phyloP scores from a whole-genome alignment of 2,329 filamentous ascomycete genomes.

The Trichoderma sp. region DNA sequence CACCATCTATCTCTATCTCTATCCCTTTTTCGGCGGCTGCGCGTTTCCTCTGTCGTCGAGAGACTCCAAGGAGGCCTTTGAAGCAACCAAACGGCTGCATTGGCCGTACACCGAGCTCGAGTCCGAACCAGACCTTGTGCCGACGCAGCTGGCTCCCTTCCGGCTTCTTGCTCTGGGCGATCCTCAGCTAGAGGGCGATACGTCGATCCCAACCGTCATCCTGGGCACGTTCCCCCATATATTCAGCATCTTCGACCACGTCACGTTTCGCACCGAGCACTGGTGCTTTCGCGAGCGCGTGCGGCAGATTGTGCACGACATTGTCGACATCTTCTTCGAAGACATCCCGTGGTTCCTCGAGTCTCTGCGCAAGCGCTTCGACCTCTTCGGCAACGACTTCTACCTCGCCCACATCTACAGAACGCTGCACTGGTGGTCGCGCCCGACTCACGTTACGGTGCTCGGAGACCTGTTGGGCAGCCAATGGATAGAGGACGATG shows the following conservation, averaged over 20 bases:
- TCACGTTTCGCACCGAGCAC: conserved; percentile 50
- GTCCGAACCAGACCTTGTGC: conserved; percentile 29
- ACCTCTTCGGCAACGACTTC: conserved; percentile 90
- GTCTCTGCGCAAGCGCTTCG: conserved; percentile 74
- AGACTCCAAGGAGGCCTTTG: conserved; percentile 38
- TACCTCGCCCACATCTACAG: conserved; percentile 94
- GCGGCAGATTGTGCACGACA: conserved; percentile 57
- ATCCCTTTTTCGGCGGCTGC: conserved; percentile 78
- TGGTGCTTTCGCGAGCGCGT: conserved; percentile 54
- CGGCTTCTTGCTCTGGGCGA: conserved; percentile 86
- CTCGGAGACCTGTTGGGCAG: conserved; percentile 90
- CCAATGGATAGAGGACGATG: conserved; percentile 87
- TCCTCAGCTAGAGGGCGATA: conserved; percentile 91
- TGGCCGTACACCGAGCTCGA: conserved; percentile 40
- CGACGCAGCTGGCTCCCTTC: conserved; percentile 65
- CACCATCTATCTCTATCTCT: conserved; percentile 82
- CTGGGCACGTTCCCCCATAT: conserved; percentile 57
- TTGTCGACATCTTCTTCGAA: conserved; percentile 62
- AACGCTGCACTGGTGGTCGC: conserved; percentile 78
- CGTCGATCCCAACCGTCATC: conserved; percentile 67
- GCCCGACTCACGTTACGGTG: conserved; percentile 83
- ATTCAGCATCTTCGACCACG: conserved; percentile 48
- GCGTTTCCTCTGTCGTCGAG: conserved; percentile 66
- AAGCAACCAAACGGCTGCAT: conserved; percentile 45
- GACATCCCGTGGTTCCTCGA: conserved; percentile 70